phyloP scores from a whole-genome alignment of 2,329 filamentous ascomycete genomes.

The Clonostachys rhizophaga region DNA sequence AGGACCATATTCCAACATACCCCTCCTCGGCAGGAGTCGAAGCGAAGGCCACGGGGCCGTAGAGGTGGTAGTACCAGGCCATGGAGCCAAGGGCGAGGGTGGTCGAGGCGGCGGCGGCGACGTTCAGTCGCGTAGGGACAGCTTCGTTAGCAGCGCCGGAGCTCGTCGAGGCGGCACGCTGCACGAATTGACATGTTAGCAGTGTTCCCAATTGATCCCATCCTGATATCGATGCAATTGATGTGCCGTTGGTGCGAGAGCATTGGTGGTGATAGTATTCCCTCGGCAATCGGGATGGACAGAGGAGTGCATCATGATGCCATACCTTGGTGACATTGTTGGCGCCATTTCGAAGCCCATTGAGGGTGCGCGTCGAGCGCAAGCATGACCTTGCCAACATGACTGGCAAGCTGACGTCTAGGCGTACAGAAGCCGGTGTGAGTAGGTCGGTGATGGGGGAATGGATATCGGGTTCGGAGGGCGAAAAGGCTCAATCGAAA shows the following conservation, averaged over 20 bases:
- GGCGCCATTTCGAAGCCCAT: conserved; percentile 69
- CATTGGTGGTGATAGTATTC: conserved; percentile 10
- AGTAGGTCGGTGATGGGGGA: conserved; percentile 24
- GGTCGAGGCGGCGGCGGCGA: conserved; percentile 82
- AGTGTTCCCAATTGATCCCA: conserved; percentile 11
- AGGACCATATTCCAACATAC: conserved; percentile 55
- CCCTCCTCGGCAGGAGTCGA: conserved; percentile 96
- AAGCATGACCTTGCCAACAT: conserved; percentile 94
- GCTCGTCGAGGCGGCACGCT: conserved; percentile 69
- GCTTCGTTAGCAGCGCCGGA: conserved; percentile 65
- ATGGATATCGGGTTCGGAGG: conserved; percentile 29
- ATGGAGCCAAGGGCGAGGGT: conserved; percentile 82
- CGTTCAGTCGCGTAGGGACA: conserved; percentile 76
- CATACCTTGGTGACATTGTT: conserved; percentile 70
- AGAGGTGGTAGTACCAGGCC: conserved; percentile 97
- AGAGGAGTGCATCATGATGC: conserved; percentile 7
- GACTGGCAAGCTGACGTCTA: conserved; percentile 43
- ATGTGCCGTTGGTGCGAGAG: conserved; percentile 8
- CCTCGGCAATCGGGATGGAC: conserved; percentile 25
- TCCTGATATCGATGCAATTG: conserved; percentile 17
- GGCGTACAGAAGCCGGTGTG: conserved; percentile 27
- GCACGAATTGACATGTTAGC: conserved; percentile 28
- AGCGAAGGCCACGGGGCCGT: conserved; percentile 81
- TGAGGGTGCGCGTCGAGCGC: conserved; percentile 83
- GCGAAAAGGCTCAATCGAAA: conserved; percentile 32